A percentile compares a stretch with the other conserved stretches of the same genome.
phyloP scores from a whole-genome alignment of 345 rosid genomes.

The Pistacia atlantica region DNA sequence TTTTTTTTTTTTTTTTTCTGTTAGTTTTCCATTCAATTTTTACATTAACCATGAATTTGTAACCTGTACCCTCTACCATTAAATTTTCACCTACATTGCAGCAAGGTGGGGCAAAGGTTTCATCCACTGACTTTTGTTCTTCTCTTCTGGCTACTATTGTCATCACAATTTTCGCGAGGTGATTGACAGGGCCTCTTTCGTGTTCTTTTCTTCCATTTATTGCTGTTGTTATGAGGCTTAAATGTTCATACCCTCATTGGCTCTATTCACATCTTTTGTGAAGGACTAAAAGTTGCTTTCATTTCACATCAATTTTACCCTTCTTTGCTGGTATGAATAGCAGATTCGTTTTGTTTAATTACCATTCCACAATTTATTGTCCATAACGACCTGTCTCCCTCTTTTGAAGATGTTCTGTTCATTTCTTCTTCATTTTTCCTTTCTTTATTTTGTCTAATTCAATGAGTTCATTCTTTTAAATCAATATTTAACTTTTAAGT shows the following conservation, averaged over 20 bases:
- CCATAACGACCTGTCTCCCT: conserved; percentile 37
- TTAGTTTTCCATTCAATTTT: conserved; percentile 4
- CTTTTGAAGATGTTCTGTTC: conserved; percentile 23
- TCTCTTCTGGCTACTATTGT: conserved; percentile 26
- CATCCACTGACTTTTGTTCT: conserved; percentile 21
- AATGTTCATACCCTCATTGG: conserved; percentile 32
- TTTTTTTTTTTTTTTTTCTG: neutral
- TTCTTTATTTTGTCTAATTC: conserved; percentile 23
- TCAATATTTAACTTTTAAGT: neutral
- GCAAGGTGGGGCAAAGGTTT: conserved; percentile 35
- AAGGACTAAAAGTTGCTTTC: conserved; percentile 38
- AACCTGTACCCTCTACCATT: conserved; percentile 19
- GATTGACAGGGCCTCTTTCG: conserved; percentile 11
- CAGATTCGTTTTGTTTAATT: conserved; percentile 24
- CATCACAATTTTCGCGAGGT: conserved; percentile 8
- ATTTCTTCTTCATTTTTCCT: conserved; percentile 19
- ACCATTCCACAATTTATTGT: conserved; percentile 35
- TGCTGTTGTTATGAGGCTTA: conserved; percentile 32
- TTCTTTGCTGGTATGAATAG: conserved; percentile 30
- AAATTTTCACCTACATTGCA: conserved; percentile 35
- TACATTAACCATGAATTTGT: conserved; percentile 1
- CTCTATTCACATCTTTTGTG: conserved; percentile 38
- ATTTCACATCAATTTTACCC: conserved; percentile 30
- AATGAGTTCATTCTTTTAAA: conserved; percentile 21
- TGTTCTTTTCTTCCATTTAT: conserved; percentile 36